A percentile compares a stretch with the other conserved stretches of the same genome.
Conservation (phyloP, 1,284 basidiomycete species). For the Austropuccinia psidii region DNA sequence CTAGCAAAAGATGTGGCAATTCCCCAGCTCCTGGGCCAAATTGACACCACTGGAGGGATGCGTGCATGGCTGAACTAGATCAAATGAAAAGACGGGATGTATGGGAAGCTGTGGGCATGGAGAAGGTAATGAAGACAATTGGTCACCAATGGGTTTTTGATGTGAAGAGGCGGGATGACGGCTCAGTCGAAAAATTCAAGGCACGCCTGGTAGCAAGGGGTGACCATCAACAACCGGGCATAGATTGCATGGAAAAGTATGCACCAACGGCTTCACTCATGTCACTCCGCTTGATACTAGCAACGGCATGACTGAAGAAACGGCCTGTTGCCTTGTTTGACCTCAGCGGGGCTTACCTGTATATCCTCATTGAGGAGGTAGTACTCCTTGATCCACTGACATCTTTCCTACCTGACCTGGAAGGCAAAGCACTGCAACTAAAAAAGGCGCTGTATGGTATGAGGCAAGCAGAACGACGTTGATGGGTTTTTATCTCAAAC, state of each 20-base stretch:
- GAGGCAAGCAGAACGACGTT: neutral
- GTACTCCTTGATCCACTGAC: too few species aligned
- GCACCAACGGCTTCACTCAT: neutral
- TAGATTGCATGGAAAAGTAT: neutral
- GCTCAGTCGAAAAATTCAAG: neutral
- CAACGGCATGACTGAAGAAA: too few species aligned
- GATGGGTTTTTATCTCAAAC: too few species aligned
- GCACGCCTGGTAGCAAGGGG: neutral
- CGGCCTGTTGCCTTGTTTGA: too few species aligned
- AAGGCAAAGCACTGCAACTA: neutral
- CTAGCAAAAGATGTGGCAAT: neutral
- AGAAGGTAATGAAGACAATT: neutral
- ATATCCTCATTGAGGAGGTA: too few species aligned
- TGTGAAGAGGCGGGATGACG: neutral
- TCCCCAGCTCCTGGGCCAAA: neutral
- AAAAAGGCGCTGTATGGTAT: neutral
- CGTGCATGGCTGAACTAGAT: neutral
- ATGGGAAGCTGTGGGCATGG: neutral
- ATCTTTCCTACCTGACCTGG: too few species aligned
- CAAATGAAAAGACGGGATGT: neutral
- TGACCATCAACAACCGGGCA: neutral
- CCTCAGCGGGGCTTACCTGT: too few species aligned
- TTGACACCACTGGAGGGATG: neutral
- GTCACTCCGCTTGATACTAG: neutral
- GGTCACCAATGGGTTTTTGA: constrained; percentile 3